These are phyloP conservation scores for Xanthoparmelia taractica DNA, from an alignment of 495 filamentous ascomycete genomes.

Conservation along the genomic window DNA sequence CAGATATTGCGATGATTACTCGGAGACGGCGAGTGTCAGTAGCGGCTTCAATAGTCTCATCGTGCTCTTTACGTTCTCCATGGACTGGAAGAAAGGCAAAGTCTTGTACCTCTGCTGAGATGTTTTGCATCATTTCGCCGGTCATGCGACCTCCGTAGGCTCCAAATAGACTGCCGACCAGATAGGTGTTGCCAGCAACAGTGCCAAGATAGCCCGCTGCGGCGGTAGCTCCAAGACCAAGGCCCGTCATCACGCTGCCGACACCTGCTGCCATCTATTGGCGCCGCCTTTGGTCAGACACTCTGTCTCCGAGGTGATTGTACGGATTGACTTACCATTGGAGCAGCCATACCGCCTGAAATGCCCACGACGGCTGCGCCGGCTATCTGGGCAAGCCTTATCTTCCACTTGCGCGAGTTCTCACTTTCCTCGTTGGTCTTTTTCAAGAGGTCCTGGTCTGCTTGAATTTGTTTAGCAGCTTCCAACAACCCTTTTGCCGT, in stretches of 20 bases:
- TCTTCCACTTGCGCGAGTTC: conserved; percentile 64
- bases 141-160: conserved; percentile 82
- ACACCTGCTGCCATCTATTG: conserved; percentile 61
- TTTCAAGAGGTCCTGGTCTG: conserved; percentile 59
- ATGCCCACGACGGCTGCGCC: conserved; percentile 72
- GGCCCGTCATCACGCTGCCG: conserved; percentile 70
- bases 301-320: no score
- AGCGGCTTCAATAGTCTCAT: conserved; percentile 27
- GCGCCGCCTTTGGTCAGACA: background rate
- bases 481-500: conserved; percentile 68
- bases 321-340: conserved; percentile 38
- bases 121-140: conserved; percentile 77
- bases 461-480: conserved; percentile 61
- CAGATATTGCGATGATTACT: conserved; percentile 73
- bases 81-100: conserved; percentile 79
- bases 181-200: conserved; percentile 64
- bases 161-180: conserved; percentile 80
- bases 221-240: conserved; percentile 70
- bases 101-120: conserved; percentile 78
- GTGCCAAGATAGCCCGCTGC: conserved; percentile 73
- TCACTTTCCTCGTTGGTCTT: conserved; percentile 55
- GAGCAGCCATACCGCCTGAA: conserved; percentile 73
- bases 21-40: conserved; percentile 59
- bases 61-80: conserved; percentile 35
- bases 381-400: conserved; percentile 72